Evolutionary conservation across 73 alveolate genomes (phyloP).

Genomic region (Effrenium voratum): DNA sequence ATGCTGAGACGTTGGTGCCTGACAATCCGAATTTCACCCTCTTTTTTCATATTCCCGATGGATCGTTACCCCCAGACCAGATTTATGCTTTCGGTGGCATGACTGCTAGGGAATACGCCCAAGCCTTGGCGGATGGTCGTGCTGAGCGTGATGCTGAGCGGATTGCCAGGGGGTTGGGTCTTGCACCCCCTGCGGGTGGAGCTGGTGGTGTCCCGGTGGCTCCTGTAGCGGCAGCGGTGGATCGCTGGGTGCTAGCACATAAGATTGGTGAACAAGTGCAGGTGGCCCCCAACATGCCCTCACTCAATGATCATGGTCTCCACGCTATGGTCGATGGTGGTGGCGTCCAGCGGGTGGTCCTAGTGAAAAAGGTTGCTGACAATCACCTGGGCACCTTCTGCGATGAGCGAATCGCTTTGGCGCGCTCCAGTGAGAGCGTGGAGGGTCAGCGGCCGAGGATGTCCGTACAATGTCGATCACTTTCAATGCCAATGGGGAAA

Average conservation of each 20-base stretch:
- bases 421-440: background rate
- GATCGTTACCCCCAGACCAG: background rate
- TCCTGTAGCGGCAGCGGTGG: background rate
- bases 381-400: background rate
- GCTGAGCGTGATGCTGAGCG: background rate
- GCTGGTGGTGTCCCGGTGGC: background rate
- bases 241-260: background rate
- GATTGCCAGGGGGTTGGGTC: background rate
- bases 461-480: background rate
- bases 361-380: background rate
- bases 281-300: background rate
- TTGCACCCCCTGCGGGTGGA: background rate
- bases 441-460: background rate
- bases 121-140: background rate
- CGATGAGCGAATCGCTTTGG: conserved; percentile 6
- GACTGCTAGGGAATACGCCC: background rate
- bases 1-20: background rate
- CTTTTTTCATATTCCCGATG: background rate
- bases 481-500: background rate
- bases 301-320: background rate
- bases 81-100: background rate
- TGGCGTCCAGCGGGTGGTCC: background rate
- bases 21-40: background rate
- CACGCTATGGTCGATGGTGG: background rate
- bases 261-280: background rate